These are phyloP conservation scores for Cercospora sp. DNA, from an alignment of 2,329 filamentous ascomycete species.

Conservation along the genomic window DNA sequence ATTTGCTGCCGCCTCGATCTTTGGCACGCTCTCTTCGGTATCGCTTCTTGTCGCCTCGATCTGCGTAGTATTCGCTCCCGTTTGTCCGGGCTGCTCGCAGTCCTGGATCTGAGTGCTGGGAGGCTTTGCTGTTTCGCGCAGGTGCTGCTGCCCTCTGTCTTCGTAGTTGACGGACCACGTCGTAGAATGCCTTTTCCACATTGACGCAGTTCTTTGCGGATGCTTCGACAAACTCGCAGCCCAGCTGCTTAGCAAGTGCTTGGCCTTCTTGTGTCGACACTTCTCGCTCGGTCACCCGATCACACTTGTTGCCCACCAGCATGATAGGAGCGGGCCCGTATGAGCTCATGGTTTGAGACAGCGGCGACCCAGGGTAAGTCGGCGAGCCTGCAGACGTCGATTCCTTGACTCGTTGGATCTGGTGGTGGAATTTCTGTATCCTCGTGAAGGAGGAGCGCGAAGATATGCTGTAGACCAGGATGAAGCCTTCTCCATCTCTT, in stretches of 20 bases:
- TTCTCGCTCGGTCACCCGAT: constrained; percentile 91
- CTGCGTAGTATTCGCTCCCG: constrained; percentile 22
- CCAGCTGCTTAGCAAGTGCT: constrained; percentile 84
- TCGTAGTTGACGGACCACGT: constrained; percentile 88
- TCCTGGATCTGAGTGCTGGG: constrained; percentile 17
- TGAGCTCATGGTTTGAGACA: constrained; percentile 58
- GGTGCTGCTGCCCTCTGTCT: constrained; percentile 61
- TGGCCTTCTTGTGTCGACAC: constrained; percentile 96
- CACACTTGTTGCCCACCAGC: constrained; percentile 98
- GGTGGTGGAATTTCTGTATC: constrained; percentile 93
- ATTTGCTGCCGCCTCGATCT: constrained; percentile 31
- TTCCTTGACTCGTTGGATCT: constrained; percentile 97
- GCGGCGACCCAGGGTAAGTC: constrained; percentile 73
- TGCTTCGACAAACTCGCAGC: constrained; percentile 95
- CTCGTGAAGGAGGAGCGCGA: constrained; percentile 92
- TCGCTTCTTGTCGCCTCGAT: constrained; percentile 29
- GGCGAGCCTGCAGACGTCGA: constrained; percentile 71
- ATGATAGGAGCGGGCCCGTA: constrained; percentile 84
- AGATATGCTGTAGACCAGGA: constrained; percentile 97
- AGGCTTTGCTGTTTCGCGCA: constrained; percentile 23
- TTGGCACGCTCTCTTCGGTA: constrained; percentile 28
- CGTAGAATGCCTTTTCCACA: constrained; percentile 97
- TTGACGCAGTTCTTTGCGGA: constrained; percentile 98
- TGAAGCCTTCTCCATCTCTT: constrained; percentile 93
- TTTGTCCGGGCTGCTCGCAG: constrained; percentile 21